Conservation (phyloP, 2,329 filamentous ascomycete genomes). For the Alternaria viburni region DNA sequence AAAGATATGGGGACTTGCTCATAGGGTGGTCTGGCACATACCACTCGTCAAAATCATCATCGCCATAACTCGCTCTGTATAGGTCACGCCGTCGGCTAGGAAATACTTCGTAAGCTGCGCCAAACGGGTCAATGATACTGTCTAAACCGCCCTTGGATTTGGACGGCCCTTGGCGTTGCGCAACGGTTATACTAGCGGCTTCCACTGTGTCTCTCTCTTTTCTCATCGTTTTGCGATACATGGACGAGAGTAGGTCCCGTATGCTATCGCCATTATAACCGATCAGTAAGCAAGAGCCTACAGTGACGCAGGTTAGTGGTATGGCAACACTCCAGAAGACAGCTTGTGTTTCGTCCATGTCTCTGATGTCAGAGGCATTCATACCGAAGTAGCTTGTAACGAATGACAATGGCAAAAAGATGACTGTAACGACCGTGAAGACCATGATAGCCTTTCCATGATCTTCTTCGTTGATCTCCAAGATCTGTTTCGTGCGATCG, state of each 20-base stretch:
- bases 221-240: conserved; percentile 24
- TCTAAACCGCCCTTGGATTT: background rate
- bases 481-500: conserved; percentile 41
- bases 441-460: conserved; percentile 54
- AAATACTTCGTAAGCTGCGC: background rate
- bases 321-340: conserved; percentile 50
- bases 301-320: conserved; percentile 35
- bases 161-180: conserved; percentile 14
- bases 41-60: background rate
- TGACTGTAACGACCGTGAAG: conserved; percentile 53
- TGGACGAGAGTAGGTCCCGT: conserved; percentile 15
- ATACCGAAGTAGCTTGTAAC: conserved; percentile 53
- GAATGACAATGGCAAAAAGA: conserved; percentile 55
- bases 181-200: conserved; percentile 31
- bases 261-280: conserved; percentile 40
- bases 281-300: conserved; percentile 33
- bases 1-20: background rate
- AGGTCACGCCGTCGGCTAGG: background rate
- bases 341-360: conserved; percentile 48
- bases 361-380: conserved; percentile 50
- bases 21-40: background rate
- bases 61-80: background rate
- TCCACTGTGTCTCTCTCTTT: conserved; percentile 19
- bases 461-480: conserved; percentile 46
- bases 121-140: background rate